Evolutionary conservation across 2,329 filamentous ascomycete genomes (phyloP).

Genomic region (Fusarium domesticum): DNA sequence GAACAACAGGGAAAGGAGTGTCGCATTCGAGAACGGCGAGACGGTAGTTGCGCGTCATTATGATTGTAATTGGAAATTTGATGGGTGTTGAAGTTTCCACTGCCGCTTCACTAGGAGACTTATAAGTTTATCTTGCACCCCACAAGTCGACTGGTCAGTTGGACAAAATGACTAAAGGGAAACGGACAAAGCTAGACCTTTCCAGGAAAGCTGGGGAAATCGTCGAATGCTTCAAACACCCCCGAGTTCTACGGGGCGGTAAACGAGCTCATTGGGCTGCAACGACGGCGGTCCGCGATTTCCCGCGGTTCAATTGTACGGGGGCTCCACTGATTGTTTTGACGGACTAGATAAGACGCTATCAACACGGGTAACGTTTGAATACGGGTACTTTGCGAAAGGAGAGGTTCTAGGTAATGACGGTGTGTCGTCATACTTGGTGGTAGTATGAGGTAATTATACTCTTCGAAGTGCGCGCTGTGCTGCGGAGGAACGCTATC

Average conservation of each 20-base stretch:
- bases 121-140: background rate
- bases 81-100: background rate
- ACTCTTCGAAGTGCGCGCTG: no score
- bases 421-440: no score
- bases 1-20: slow-evolving; percentile 29
- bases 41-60: slow-evolving; percentile 21
- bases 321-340: background rate
- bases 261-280: slow-evolving; percentile 21
- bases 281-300: no score
- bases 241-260: slow-evolving; percentile 16
- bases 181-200: background rate
- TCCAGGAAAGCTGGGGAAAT: background rate
- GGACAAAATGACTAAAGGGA: slow-evolving; percentile 6
- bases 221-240: background rate
- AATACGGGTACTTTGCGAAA: no score
- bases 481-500: no score
- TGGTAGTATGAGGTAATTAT: no score
- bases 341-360: no score
- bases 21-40: slow-evolving; percentile 35
- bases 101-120: background rate
- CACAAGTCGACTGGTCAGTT: background rate
- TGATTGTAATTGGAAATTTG: slow-evolving; percentile 1
- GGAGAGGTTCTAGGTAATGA: no score
- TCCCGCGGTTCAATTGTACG: background rate
- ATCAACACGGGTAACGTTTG: no score